Evolutionary conservation across 1,139 yeast species (phyloP).

Genomic region (Yamadazyma atmosphaerica): DNA sequence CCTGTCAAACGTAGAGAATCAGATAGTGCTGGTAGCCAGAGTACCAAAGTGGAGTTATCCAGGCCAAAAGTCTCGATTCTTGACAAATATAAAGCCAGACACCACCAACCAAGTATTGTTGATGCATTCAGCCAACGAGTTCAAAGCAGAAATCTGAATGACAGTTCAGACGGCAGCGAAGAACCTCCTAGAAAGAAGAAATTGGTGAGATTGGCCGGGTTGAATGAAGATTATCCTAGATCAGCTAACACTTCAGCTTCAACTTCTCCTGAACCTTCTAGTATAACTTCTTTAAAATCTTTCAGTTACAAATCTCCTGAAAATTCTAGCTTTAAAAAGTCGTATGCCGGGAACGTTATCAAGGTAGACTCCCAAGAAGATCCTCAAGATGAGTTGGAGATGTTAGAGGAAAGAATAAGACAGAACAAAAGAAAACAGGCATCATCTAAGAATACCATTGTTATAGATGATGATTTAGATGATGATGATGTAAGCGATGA

Average conservation of each 20-base stretch:
- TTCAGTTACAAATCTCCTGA: slow-evolving; percentile 11
- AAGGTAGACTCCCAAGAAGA: slow-evolving; percentile 5
- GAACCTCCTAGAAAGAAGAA: slow-evolving; percentile 30
- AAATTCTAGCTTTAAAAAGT: slow-evolving; percentile 10
- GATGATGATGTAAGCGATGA: slow-evolving; percentile 45
- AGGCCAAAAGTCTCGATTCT: slow-evolving; percentile 56
- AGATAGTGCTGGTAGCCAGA: slow-evolving; percentile 4
- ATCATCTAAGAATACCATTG: slow-evolving; percentile 13
- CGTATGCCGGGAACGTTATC: slow-evolving; percentile 12
- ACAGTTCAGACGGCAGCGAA: slow-evolving; percentile 9
- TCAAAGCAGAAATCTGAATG: background rate
- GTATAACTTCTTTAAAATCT: slow-evolving; percentile 9
- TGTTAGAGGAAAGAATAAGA: slow-evolving; percentile 38
- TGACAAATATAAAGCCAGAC: slow-evolving; percentile 45
- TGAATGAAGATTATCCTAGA: slow-evolving; percentile 12
- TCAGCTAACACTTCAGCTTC: slow-evolving; percentile 15
- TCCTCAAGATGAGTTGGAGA: slow-evolving; percentile 38
- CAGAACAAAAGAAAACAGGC: slow-evolving; percentile 30
- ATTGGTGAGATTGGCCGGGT: slow-evolving; percentile 35
- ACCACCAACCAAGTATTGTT: slow-evolving; percentile 23
- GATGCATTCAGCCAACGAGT: slow-evolving; percentile 17
- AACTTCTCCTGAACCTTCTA: slow-evolving; percentile 7
- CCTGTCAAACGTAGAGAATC: slow-evolving; percentile 19
- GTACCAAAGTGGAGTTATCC: slow-evolving; percentile 57
- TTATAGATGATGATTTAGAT: slow-evolving; percentile 25